These are phyloP conservation scores for Cucurbita pepo DNA, from an alignment of 306 rosid genomes.

Conservation along the genomic window DNA sequence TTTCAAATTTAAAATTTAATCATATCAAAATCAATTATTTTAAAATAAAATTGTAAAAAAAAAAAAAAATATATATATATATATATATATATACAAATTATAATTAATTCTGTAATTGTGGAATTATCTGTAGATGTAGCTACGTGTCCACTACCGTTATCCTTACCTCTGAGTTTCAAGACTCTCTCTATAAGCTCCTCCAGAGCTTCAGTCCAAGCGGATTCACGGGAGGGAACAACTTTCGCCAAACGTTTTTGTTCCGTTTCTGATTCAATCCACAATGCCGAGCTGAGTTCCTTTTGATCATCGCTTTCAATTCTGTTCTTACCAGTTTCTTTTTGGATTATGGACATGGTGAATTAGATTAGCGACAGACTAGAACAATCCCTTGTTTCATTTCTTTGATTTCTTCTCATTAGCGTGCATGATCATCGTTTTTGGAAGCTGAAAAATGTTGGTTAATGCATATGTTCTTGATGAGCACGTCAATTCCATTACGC, in stretches of 20 bases:
- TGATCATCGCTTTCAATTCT: background rate
- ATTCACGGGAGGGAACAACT: background rate
- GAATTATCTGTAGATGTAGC: background rate
- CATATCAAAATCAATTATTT: too few species aligned
- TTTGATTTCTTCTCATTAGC: background rate
- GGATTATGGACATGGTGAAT: background rate
- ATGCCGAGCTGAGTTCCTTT: background rate
- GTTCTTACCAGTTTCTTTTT: background rate
- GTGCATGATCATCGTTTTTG: background rate
- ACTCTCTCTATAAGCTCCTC: background rate
- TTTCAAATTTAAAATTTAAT: too few species aligned
- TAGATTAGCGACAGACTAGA: background rate
- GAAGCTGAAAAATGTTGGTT: constrained; percentile 42
- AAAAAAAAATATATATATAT: too few species aligned
- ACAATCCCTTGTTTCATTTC: background rate
- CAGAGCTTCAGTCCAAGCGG: background rate
- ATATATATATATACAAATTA: too few species aligned
- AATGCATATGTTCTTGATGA: constrained; percentile 33
- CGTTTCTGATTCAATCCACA: background rate
- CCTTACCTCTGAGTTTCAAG: background rate
- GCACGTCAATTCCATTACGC: constrained; percentile 39
- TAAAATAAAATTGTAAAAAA: too few species aligned
- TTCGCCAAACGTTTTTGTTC: background rate
- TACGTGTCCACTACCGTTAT: background rate
- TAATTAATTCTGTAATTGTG: background rate